Conservation (phyloP, 768 basidiomycete species). For the Megacollybia marginata region DNA sequence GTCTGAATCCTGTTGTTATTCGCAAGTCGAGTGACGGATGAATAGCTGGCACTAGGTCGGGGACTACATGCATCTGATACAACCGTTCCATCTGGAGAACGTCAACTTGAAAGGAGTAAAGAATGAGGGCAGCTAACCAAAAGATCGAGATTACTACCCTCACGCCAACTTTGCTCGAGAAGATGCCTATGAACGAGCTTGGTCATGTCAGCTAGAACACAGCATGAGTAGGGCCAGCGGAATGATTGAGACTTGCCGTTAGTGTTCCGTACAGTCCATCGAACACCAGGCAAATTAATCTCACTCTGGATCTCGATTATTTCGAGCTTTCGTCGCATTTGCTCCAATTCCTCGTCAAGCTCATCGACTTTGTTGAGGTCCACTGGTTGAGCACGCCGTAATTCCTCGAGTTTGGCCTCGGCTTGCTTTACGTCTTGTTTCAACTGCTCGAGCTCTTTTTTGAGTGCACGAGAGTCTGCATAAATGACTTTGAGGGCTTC, state of each 20-base stretch:
- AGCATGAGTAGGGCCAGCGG: background rate
- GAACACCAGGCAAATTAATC: constrained; percentile 74
- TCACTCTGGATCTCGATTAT: constrained; percentile 75
- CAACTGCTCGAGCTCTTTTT: constrained; percentile 35
- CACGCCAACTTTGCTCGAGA: constrained; percentile 78
- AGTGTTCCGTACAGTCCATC: constrained; percentile 76
- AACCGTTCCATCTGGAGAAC: constrained; percentile 79
- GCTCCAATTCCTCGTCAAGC: constrained; percentile 31
- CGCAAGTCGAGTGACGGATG: constrained; percentile 72
- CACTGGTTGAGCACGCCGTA: constrained; percentile 17
- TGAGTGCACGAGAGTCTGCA: constrained; percentile 47
- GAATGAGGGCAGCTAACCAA: constrained; percentile 46
- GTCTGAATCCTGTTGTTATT: constrained; percentile 36
- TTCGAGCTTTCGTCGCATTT: constrained; percentile 39
- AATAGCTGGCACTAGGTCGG: constrained; percentile 72
- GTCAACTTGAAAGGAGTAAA: background rate
- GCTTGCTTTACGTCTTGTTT: constrained; percentile 20
- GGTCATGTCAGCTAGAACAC: constrained; percentile 52
- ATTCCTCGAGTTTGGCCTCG: constrained; percentile 14
- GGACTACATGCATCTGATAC: constrained; percentile 85
- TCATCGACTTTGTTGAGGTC: constrained; percentile 15
- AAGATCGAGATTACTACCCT: constrained; percentile 76
- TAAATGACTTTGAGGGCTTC: constrained; percentile 69
- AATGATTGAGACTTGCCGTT: constrained; percentile 47
- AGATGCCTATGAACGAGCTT: constrained; percentile 71